Percentiles rank a stretch among this genome's conserved stretches.
Evolutionary conservation across 2,329 filamentous ascomycete species (phyloP).

Genomic region (Arthrobotrys iridis): DNA sequence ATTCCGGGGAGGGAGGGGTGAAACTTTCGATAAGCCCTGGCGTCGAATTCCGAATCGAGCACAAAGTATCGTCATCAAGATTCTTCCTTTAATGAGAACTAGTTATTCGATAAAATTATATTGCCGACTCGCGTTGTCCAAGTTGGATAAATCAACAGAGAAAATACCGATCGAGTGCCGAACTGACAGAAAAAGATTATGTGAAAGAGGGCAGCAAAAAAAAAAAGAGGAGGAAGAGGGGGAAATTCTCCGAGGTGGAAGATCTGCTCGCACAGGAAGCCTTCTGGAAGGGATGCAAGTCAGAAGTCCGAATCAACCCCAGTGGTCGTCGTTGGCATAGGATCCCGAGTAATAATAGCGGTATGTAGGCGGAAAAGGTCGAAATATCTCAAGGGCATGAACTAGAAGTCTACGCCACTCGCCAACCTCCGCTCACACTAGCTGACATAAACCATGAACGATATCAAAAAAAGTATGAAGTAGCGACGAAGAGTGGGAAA

Average conservation of each 20-base stretch:
- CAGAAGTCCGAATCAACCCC: not conserved
- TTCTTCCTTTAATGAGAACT: not conserved
- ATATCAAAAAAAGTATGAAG: slow-evolving; percentile 50
- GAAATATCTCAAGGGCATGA: slow-evolving; percentile 21
- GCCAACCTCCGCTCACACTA: slow-evolving; percentile 52
- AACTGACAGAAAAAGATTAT: not conserved
- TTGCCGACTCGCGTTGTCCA: slow-evolving; percentile 12
- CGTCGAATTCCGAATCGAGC: slow-evolving; percentile 28
- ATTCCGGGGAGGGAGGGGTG: not conserved
- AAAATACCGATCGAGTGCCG: not conserved
- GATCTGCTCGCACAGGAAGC: not conserved
- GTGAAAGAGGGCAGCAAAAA: not conserved
- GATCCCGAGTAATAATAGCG: not conserved
- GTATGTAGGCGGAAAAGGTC: slow-evolving; percentile 2
- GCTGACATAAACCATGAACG: slow-evolving; percentile 50
- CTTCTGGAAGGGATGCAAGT: slow-evolving; percentile 19
- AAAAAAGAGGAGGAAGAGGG: not conserved
- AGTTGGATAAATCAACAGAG: slow-evolving; percentile 11
- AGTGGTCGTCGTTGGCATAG: not conserved
- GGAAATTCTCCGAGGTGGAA: not conserved
- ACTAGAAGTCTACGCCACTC: slow-evolving; percentile 38
- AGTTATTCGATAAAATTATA: slow-evolving; percentile 2
- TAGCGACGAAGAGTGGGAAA: slow-evolving; percentile 35
- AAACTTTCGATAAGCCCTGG: slow-evolving; percentile 13
- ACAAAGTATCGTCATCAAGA: not conserved